Percentiles rank a stretch among this genome's conserved stretches.
These are phyloP conservation scores for Babesia divergens DNA, from an alignment of 169 alveolate species.

Conservation along the genomic window DNA sequence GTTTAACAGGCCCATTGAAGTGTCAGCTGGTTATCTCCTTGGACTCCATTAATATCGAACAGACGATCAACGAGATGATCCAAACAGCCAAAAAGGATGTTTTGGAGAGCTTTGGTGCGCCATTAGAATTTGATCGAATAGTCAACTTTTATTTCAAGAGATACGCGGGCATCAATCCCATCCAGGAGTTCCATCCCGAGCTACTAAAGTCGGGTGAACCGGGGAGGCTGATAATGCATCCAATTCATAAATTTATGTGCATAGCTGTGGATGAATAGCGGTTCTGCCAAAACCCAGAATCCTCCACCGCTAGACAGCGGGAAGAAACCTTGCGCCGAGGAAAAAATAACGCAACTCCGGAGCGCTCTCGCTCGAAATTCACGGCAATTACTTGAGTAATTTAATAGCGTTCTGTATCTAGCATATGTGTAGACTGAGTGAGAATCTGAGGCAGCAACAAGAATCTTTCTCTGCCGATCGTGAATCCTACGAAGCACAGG, in stretches of 20 bases:
- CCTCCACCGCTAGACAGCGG: not conserved
- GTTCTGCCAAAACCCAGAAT: not conserved
- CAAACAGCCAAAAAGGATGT: not conserved
- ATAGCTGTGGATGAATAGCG: not conserved
- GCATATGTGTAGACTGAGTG: constrained; percentile 25
- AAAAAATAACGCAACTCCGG: not conserved
- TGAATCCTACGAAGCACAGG: not conserved
- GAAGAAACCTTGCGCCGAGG: not conserved
- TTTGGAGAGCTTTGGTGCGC: not conserved
- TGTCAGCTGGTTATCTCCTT: constrained; percentile 12
- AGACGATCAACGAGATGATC: not conserved
- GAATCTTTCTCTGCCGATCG: not conserved
- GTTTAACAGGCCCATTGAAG: not conserved
- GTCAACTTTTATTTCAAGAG: constrained; percentile 9
- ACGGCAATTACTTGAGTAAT: constrained; percentile 25
- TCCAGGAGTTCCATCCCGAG: not conserved
- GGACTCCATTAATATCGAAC: not conserved
- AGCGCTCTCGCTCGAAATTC: constrained; percentile 10
- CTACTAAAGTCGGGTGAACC: not conserved
- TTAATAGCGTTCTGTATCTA: not conserved
- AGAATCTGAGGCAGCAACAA: constrained; percentile 21
- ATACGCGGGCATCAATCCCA: not conserved
- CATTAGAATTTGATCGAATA: not conserved
- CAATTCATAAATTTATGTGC: constrained; percentile 14
- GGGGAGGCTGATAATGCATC: not conserved